Conservation (phyloP, 2,329 filamentous ascomycete genomes). For the Pseudogymnoascus sp. region DNA sequence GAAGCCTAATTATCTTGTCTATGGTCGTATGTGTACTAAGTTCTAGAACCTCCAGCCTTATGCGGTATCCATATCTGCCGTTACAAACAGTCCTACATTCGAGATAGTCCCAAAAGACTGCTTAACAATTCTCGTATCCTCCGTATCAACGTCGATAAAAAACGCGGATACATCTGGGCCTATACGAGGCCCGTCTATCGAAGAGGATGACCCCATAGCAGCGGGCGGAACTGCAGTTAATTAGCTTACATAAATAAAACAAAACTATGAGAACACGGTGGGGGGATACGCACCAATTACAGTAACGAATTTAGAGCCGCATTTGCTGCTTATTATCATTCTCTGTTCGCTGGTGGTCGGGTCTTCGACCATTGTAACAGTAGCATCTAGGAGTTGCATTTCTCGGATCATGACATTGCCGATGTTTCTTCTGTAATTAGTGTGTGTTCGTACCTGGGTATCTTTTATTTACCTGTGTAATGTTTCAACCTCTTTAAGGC, state of each 20-base stretch:
- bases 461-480: neutral
- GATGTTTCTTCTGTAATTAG: slow-evolving; percentile 4
- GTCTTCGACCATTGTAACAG: slow-evolving; percentile 8
- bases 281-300: neutral
- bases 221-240: neutral
- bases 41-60: no score
- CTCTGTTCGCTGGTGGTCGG: slow-evolving; percentile 7
- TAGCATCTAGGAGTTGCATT: slow-evolving; percentile 11
- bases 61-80: neutral
- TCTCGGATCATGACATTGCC: slow-evolving; percentile 12
- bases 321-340: slow-evolving; percentile 11
- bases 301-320: slow-evolving; percentile 11
- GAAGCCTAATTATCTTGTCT: no score
- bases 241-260: neutral
- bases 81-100: neutral
- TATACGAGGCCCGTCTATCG: neutral
- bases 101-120: slow-evolving; percentile 5
- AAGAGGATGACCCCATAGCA: neutral
- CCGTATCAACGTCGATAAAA: neutral
- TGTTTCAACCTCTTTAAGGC: neutral
- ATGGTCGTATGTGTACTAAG: no score
- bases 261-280: neutral
- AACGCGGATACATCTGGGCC: neutral
- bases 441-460: neutral
- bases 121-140: slow-evolving; percentile 6